A percentile compares a stretch with the other conserved stretches of the same genome.
These are phyloP conservation scores for Globisporangium viniferum DNA, from an alignment of 352 stramenopile genomes.

Conservation along the genomic window DNA sequence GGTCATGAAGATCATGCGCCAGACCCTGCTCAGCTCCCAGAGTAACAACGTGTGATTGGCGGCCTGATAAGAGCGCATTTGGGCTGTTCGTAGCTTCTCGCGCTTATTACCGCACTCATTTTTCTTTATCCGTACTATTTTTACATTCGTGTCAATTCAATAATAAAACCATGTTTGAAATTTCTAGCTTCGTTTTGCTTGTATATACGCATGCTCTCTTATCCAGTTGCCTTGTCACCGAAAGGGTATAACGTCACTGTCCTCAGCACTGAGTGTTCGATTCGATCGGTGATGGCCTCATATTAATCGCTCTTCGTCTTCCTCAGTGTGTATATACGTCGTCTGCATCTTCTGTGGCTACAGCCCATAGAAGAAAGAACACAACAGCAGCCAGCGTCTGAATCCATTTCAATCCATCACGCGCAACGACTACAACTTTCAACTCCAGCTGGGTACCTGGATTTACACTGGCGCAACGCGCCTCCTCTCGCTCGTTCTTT, in stretches of 20 bases:
- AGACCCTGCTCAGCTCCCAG: constrained; percentile 27
- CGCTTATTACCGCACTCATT: not conserved
- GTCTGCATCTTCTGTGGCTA: not conserved
- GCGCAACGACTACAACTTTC: too few species aligned
- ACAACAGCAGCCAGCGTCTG: not conserved
- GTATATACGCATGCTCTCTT: not conserved
- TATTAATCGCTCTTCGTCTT: not conserved
- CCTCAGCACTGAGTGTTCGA: not conserved
- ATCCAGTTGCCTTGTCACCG: not conserved
- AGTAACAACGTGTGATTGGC: not conserved
- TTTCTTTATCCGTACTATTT: not conserved
- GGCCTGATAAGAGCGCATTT: not conserved
- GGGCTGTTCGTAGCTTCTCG: not conserved
- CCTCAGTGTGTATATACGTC: not conserved
- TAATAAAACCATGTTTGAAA: not conserved
- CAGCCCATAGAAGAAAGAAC: not conserved
- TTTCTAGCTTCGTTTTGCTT: not conserved
- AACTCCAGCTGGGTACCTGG: too few species aligned
- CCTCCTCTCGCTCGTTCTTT: not conserved
- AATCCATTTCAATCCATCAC: not conserved
- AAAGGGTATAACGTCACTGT: not conserved
- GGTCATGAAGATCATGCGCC: constrained; percentile 25
- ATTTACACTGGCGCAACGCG: not conserved
- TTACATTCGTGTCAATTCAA: not conserved
- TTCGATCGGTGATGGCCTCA: not conserved